Evolutionary conservation across 2,329 filamentous ascomycete genomes (phyloP).

Genomic region (Claviceps maximensis): DNA sequence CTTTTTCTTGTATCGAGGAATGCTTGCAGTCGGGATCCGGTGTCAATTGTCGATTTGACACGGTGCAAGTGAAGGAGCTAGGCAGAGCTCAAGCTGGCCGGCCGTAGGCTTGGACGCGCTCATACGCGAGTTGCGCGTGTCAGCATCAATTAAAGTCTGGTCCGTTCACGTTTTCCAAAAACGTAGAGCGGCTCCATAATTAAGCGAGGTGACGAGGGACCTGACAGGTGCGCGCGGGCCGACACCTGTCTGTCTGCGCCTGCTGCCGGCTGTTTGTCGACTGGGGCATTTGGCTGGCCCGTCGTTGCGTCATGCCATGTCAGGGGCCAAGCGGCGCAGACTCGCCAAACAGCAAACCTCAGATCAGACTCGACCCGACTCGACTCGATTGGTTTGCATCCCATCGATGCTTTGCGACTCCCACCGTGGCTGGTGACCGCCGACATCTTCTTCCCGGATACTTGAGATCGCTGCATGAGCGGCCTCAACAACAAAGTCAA

Average conservation of each 20-base stretch:
- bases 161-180: not conserved
- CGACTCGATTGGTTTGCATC: no score
- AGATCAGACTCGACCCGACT: not conserved
- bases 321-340: not conserved
- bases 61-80: not conserved
- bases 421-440: not conserved
- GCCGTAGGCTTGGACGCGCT: conserved; percentile 2
- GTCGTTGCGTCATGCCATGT: conserved; percentile 7
- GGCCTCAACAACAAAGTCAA: not conserved
- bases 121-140: conserved; percentile 11
- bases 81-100: not conserved
- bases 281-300: not conserved
- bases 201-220: conserved; percentile 6
- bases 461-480: not conserved
- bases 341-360: not conserved
- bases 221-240: not conserved
- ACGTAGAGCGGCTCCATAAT: conserved; percentile 3
- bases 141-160: conserved; percentile 16
- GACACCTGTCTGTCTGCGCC: no score
- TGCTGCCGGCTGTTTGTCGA: not conserved
- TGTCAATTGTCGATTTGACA: not conserved
- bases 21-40: not conserved
- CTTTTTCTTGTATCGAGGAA: no score
- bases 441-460: not conserved
- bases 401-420: not conserved